Conservation (phyloP, 768 basidiomycete species). For the Lentinula boryana region DNA sequence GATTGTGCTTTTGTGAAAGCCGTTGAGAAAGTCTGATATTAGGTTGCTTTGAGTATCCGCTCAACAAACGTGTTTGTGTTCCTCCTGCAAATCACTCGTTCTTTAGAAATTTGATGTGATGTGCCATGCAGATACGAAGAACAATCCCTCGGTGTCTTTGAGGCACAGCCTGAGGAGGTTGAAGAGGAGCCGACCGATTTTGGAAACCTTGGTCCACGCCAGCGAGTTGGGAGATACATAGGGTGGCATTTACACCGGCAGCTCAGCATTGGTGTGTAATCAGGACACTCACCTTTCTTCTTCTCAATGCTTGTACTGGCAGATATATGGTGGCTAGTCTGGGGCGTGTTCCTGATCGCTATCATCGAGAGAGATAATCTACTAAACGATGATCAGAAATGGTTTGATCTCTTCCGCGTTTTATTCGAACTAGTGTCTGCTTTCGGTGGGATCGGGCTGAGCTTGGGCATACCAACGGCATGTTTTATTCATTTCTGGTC, state of each 20-base stretch:
- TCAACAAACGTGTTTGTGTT: slow-evolving; percentile 51
- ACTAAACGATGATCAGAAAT: slow-evolving; percentile 48
- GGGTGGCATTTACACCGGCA: slow-evolving; percentile 64
- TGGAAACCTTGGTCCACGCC: slow-evolving; percentile 27
- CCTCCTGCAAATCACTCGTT: neutral
- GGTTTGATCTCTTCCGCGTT: slow-evolving; percentile 55
- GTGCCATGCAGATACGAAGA: slow-evolving; percentile 52
- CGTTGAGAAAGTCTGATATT: neutral
- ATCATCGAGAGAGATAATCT: slow-evolving; percentile 63
- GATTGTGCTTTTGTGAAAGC: neutral
- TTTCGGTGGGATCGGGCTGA: slow-evolving; percentile 65
- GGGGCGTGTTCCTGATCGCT: slow-evolving; percentile 65
- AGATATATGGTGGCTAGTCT: slow-evolving; percentile 82
- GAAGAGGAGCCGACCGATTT: slow-evolving; percentile 41
- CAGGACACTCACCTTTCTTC: too few relatives aligned
- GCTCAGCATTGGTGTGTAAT: slow-evolving; percentile 42
- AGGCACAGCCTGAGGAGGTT: slow-evolving; percentile 42
- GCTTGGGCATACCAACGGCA: slow-evolving; percentile 52
- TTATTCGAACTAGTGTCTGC: slow-evolving; percentile 65
- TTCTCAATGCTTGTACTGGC: slow-evolving; percentile 8
- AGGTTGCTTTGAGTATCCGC: slow-evolving; percentile 60
- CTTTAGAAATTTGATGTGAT: neutral
- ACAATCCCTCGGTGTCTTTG: slow-evolving; percentile 61
- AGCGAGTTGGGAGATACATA: slow-evolving; percentile 37
- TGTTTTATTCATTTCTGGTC: slow-evolving; percentile 4